Evolutionary conservation across 2,329 filamentous ascomycete species (phyloP).

Genomic region (Diaporthe citriasiana): DNA sequence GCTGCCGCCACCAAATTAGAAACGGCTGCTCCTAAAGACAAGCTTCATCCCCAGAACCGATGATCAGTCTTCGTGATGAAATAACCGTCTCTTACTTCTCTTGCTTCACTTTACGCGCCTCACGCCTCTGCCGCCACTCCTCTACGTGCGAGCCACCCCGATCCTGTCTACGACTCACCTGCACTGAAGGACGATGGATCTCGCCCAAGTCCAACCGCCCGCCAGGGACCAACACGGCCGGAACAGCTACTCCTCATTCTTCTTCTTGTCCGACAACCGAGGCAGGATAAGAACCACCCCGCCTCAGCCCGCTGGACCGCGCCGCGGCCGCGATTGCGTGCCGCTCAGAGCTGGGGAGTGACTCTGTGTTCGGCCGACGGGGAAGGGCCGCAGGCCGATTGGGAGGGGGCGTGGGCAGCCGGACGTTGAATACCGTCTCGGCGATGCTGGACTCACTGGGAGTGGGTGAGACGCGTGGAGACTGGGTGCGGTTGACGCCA

Average conservation of each 20-base stretch:
- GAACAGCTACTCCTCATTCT: not conserved
- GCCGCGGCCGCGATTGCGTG: not conserved
- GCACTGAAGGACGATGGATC: not conserved
- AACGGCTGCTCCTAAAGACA: not conserved
- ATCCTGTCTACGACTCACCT: not conserved
- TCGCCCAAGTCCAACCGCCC: not conserved
- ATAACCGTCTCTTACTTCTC: not conserved
- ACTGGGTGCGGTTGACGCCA: not conserved
- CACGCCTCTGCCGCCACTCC: too few species aligned
- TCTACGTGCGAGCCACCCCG: not conserved
- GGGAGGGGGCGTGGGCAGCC: not conserved
- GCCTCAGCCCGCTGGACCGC: not conserved
- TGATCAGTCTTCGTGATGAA: not conserved
- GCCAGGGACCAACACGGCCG: not conserved
- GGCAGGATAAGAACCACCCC: not conserved
- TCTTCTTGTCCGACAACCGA: too few species aligned
- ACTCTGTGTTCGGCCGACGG: not conserved
- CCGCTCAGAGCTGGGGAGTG: not conserved
- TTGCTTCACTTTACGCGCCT: not conserved
- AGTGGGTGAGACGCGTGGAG: not conserved
- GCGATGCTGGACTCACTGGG: constrained; percentile 9
- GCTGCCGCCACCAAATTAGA: not conserved
- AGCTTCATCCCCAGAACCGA: too few species aligned
- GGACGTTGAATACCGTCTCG: constrained; percentile 1
- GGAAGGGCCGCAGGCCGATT: not conserved